Evolutionary conservation across 2,329 filamentous ascomycete species (phyloP), one percentile per base, ranked within the genome.

Genomic region (Orbilia blumenaviensis): DNA sequence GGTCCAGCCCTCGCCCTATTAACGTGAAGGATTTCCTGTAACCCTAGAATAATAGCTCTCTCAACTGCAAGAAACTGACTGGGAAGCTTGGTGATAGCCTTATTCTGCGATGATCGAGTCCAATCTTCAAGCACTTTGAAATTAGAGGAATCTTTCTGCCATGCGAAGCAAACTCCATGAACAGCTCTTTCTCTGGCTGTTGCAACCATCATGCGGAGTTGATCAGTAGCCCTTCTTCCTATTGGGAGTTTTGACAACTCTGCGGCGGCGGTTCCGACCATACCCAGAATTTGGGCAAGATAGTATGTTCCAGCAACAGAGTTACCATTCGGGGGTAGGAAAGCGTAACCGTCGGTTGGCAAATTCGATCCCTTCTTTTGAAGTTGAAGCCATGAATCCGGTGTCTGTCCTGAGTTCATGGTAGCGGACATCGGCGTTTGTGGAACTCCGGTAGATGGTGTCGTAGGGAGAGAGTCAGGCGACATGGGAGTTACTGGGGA

Each of bases 21-120:
- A 46, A 99, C 90, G 82, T 97, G 99, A 27, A 97, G 86, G 64
- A 98, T 96, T 84, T 94, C 96, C 83, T 99, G 95, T 89, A 98
- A 91, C 66, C 94, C 93, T 0, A 86, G 87, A 18, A 99, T 85
- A 10, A 99, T 86, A 5, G 91, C 88, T 66, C 90, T 91, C 81
- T 98, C 94, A 81, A 97, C 96, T 0, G 91, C 88, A 14, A 92
- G 86, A 82, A 99, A 97, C 64, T 91, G 89, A 1, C 89, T 87
- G 0, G 96, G 95, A 90, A 99, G 94, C 78, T 91, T 91, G 0
- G 96, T 99, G 52, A 97, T 87, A 81, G 97, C 94, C 67, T 91
- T 90, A 66, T 91, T 88, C 73, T 97, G 94, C 0, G 89, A 86
- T 23, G 92, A 90, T 25, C 93, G 88, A 71, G 91, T 91, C 96